These are phyloP conservation scores for Aspergillus baeticus DNA, from an alignment of 495 filamentous ascomycete species.

Conservation along the genomic window DNA sequence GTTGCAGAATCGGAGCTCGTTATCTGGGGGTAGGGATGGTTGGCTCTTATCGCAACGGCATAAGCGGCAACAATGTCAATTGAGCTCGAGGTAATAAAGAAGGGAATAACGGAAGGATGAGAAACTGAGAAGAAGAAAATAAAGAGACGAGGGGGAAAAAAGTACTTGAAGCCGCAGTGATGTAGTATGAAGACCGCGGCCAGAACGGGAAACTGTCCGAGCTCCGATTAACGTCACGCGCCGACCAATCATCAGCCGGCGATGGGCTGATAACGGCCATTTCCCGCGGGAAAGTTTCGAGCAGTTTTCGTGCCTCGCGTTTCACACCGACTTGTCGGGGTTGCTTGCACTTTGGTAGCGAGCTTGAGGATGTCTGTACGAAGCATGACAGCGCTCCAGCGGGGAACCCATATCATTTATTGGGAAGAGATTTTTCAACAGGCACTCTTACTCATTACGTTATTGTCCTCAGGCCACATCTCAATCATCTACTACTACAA, in stretches of 20 bases:
- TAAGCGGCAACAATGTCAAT: constrained; percentile 1
- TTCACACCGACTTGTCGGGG: neutral
- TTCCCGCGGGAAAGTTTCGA: constrained; percentile 21
- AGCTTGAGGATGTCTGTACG: too few relatives aligned
- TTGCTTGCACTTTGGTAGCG: neutral
- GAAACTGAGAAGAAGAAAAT: constrained; percentile 28
- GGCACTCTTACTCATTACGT: too few relatives aligned
- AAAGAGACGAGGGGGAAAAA: neutral
- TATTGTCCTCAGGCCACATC: too few relatives aligned
- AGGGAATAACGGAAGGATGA: constrained; percentile 15
- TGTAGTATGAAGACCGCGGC: constrained; percentile 20
- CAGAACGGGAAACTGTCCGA: constrained; percentile 20
- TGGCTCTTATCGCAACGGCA: neutral
- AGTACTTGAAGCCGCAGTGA: neutral
- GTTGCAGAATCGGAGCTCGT: constrained; percentile 1
- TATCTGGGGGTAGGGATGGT: constrained; percentile 3
- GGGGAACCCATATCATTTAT: too few relatives aligned
- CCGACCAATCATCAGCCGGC: constrained; percentile 10
- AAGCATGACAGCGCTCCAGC: too few relatives aligned
- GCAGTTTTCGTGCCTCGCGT: neutral
- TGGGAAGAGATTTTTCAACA: too few relatives aligned
- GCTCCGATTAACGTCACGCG: constrained; percentile 15
- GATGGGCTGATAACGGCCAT: neutral
- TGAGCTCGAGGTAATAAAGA: constrained; percentile 7
- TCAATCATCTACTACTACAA: too few relatives aligned